Evolutionary conservation across 1,284 basidiomycete genomes (phyloP).

Genomic region (Kwoniella shivajii): DNA sequence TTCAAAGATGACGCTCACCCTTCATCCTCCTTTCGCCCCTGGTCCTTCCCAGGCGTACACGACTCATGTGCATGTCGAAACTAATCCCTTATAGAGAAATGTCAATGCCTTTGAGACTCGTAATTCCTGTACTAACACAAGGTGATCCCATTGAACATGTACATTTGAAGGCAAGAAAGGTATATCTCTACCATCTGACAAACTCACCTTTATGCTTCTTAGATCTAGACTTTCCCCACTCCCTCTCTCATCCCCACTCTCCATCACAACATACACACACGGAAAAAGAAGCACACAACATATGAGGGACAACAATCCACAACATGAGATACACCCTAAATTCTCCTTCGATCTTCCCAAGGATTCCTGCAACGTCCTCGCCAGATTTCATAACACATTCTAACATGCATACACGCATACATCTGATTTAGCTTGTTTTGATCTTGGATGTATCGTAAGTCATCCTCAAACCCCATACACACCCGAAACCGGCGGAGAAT

Average conservation of each 20-base stretch:
- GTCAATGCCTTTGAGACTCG: no score
- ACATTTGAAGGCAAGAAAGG: no score
- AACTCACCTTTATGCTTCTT: background rate
- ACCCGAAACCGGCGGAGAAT: constrained; percentile 2
- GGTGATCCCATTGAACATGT: no score
- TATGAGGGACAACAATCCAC: background rate
- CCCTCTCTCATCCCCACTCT: background rate
- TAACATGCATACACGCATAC: background rate
- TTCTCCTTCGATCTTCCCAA: background rate
- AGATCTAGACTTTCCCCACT: background rate
- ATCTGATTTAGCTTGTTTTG: background rate
- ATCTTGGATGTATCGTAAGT: background rate
- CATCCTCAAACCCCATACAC: background rate
- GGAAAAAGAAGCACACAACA: background rate
- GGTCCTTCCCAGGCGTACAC: no score
- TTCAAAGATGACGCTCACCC: no score
- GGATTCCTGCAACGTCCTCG: background rate
- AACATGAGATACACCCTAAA: background rate
- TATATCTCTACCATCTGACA: background rate
- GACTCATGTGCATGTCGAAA: no score
- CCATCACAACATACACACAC: background rate
- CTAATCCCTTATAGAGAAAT: no score
- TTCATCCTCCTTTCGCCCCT: no score
- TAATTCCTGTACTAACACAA: no score
- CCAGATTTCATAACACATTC: background rate